phyloP scores from a whole-genome alignment of 2,329 filamentous ascomycete species.

The Penicillium sp. region DNA sequence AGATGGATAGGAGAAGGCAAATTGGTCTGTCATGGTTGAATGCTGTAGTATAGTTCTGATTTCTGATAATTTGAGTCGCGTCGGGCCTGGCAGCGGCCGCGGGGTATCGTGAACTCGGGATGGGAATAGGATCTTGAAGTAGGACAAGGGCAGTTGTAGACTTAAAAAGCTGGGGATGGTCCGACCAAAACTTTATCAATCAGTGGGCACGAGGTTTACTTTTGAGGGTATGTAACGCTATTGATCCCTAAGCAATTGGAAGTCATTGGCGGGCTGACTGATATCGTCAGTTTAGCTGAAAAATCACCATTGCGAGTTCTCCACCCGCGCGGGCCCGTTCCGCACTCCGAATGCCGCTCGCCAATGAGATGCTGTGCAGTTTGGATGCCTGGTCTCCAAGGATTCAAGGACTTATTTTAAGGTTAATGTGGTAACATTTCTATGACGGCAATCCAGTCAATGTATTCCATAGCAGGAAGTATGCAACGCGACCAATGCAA shows the following conservation, averaged over 20 bases:
- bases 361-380: background rate
- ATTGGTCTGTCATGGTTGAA: constrained; percentile 51
- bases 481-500: background rate
- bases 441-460: background rate
- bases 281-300: constrained; percentile 10
- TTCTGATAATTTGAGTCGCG: too few species aligned
- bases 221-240: background rate
- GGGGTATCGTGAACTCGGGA: background rate
- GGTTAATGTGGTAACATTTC: background rate
- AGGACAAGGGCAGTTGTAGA: background rate
- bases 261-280: background rate
- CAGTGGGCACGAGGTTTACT: background rate
- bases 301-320: background rate
- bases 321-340: constrained; percentile 11
- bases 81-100: background rate
- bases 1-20: constrained; percentile 56
- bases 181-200: background rate
- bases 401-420: background rate
- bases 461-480: background rate
- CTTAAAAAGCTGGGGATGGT: background rate
- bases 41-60: background rate
- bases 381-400: too few species aligned
- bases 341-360: constrained; percentile 22
- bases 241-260: constrained; percentile 7
- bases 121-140: background rate